Base-by-base conservation (phyloP, 1,139 yeast genomes). In the Geotrichum fermentans region DNA sequence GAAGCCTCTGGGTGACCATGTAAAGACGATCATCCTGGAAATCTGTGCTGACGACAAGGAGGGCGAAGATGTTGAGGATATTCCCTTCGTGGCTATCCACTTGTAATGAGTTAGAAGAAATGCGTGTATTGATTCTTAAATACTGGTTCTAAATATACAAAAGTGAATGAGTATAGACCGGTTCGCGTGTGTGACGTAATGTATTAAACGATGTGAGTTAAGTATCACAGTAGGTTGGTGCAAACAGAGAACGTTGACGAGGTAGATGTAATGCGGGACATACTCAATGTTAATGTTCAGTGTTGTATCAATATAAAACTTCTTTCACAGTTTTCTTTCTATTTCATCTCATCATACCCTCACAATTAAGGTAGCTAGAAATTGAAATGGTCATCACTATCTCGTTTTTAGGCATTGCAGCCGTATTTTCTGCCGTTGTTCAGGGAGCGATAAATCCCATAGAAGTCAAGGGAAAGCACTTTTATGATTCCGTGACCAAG, bases 51-150 rank as follows among this genome's bases (percentile, higher is more conserved):
- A 92, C 62, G 98, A 92, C 65, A 74, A 80, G 62, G 78, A 82
- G 47, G 99, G 94, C 36, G 97, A 92, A 65, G 98, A 94, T 66
- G 96, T 89, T 22, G 98, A 90, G 61, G 70, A 64, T n/a, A 88
- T 89, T 56, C 98, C 98, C 36, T 88, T 79, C 64, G 78, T 89
- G 52, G 79, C 64, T 34, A 52, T 63, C 14, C 64, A 61, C 46
- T 24, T 46, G 33, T 40, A 40, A 29, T 14, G 20, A 21, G n/a
- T n/a, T n/a, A n/a, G n/a, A n/a, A n/a, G n/a, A n/a, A n/a, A n/a
- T n/a, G 18, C 20, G 14, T 20, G 17, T 35, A 35, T 7, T 16
- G 8, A 28, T 28, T 28, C 30, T 28, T 28, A 28, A 28, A 28
- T 28, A n/a, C n/a, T n/a, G n/a, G n/a, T n/a, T n/a, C n/a, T n/a